Conservation (phyloP, 306 rosid species). For the Prunus mongolica region DNA sequence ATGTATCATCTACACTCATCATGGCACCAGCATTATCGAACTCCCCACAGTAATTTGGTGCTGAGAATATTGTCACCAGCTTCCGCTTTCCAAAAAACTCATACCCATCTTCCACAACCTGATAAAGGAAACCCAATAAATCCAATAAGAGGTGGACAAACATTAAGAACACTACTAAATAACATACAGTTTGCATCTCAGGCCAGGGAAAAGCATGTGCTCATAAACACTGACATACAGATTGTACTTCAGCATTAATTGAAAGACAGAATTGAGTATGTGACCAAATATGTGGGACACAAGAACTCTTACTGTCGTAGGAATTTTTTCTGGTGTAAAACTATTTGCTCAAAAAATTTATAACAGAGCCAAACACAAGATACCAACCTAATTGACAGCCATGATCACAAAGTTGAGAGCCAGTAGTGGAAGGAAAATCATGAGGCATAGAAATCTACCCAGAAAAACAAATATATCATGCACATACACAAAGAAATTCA, state of each 20-base stretch:
- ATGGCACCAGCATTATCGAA: slow-evolving; percentile 62
- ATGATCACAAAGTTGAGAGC: background rate
- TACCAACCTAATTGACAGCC: background rate
- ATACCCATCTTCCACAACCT: slow-evolving; percentile 59
- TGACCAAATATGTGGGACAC: background rate
- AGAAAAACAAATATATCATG: background rate
- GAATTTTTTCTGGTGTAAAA: slow-evolving; percentile 1
- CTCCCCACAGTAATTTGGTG: slow-evolving; percentile 51
- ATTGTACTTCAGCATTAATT: background rate
- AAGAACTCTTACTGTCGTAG: background rate
- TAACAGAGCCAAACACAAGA: background rate
- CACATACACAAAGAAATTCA: background rate
- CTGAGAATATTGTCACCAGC: slow-evolving; percentile 54
- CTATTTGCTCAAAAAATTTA: background rate
- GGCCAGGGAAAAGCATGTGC: background rate
- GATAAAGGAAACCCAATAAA: slow-evolving; percentile 2
- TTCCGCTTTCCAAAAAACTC: slow-evolving; percentile 60
- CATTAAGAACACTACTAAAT: background rate
- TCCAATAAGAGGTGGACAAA: background rate
- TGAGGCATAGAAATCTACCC: background rate
- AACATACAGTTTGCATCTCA: background rate
- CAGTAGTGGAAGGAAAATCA: background rate
- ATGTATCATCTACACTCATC: slow-evolving; percentile 63
- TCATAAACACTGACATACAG: background rate
- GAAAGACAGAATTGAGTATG: background rate